phyloP scores from a whole-genome alignment of 345 rosid species.

The Populus nigra region DNA sequence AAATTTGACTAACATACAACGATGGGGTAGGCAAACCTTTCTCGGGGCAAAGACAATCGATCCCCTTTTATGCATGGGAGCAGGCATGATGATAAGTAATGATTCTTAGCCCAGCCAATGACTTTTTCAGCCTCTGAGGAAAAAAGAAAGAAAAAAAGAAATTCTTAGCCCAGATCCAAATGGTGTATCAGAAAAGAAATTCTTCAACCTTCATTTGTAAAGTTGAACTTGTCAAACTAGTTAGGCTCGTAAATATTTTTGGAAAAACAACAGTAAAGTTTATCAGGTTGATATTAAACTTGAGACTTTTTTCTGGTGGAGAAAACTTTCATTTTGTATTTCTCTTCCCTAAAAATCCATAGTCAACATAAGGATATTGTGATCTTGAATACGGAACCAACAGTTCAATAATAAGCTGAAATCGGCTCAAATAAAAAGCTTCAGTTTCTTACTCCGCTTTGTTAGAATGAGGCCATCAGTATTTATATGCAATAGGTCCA shows the following conservation, averaged over 20 bases:
- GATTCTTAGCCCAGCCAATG: slow-evolving; percentile 97
- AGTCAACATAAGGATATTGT: background rate
- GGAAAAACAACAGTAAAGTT: background rate
- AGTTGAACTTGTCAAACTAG: slow-evolving; percentile 2
- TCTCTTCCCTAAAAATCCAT: background rate
- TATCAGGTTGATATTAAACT: background rate
- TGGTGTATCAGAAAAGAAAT: background rate
- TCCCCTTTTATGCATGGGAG: slow-evolving; percentile 67
- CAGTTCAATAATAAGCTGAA: background rate
- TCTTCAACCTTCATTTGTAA: background rate
- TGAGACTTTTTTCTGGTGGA: background rate
- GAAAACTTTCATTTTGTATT: background rate
- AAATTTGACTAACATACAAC: background rate
- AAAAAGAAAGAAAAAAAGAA: background rate
- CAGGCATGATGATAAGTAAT: slow-evolving; percentile 63
- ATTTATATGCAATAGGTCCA: slow-evolving; percentile 65
- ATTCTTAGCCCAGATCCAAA: background rate
- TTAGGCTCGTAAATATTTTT: background rate
- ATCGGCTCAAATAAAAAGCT: background rate
- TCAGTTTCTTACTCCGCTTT: slow-evolving; percentile 63
- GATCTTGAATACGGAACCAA: background rate
- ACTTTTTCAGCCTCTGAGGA: slow-evolving; percentile 84
- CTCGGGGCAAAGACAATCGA: slow-evolving; percentile 67
- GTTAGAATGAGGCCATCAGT: slow-evolving; percentile 84
- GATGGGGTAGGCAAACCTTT: slow-evolving; percentile 50